Evolutionary conservation across 441 rosid species (phyloP).

Genomic region (Pelargonium cotyledonis): DNA sequence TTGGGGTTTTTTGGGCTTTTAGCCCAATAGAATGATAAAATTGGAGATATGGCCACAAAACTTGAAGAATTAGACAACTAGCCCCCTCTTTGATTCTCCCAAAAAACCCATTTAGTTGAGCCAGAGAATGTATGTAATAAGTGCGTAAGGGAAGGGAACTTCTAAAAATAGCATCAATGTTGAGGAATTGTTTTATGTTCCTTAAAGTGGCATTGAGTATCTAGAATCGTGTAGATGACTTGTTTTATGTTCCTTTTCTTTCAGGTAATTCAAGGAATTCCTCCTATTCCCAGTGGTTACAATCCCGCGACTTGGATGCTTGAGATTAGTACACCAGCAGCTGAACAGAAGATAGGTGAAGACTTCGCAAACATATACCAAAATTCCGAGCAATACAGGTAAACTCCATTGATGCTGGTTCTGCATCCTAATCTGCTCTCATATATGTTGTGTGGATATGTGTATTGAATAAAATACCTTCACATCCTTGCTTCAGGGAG

Average conservation of each 20-base stretch:
- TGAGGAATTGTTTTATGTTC: too few relatives aligned
- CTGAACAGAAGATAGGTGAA: slow-evolving; percentile 39
- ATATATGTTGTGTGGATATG: background rate
- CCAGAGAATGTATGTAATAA: background rate
- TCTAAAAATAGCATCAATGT: background rate
- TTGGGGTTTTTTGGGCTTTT: too few relatives aligned
- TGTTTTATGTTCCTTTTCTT: background rate
- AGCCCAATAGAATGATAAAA: too few relatives aligned
- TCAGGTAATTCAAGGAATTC: slow-evolving; percentile 48
- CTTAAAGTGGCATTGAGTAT: background rate
- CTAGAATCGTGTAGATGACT: background rate
- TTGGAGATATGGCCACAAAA: too few relatives aligned
- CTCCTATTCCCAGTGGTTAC: slow-evolving; percentile 47
- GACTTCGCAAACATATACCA: slow-evolving; percentile 55
- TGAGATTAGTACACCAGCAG: slow-evolving; percentile 52
- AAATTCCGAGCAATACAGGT: slow-evolving; percentile 52
- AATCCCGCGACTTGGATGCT: slow-evolving; percentile 88
- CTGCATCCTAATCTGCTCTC: slow-evolving; percentile 1
- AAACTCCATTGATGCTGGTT: background rate
- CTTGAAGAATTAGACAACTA: too few relatives aligned
- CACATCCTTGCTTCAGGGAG: slow-evolving; percentile 34
- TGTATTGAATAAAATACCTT: background rate
- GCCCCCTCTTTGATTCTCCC: too few relatives aligned
- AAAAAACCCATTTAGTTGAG: background rate
- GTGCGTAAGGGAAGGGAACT: background rate